Evolutionary conservation across 768 basidiomycete species (phyloP).

Genomic region (Pluteus cervinus): DNA sequence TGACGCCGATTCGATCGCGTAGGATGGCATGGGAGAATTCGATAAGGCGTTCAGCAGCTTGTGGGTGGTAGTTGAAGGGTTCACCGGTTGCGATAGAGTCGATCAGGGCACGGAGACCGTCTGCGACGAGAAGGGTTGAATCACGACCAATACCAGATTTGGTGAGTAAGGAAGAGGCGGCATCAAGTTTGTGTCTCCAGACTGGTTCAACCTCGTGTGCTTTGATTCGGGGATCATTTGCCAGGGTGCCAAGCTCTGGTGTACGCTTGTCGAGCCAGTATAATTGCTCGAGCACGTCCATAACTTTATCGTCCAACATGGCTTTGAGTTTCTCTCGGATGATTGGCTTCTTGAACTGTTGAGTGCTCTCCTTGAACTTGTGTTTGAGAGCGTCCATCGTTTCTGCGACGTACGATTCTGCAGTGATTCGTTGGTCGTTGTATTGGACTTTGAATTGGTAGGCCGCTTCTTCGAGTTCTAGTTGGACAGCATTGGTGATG

Average conservation of each 20-base stretch:
- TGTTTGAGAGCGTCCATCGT: conserved; percentile 90
- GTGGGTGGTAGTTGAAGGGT: conserved; percentile 89
- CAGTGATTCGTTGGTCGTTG: conserved; percentile 90
- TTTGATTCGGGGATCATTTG: conserved; percentile 61
- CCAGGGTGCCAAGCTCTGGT: conserved; percentile 66
- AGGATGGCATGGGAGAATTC: conserved; percentile 92
- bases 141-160: conserved; percentile 96
- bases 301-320: conserved; percentile 94
- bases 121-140: conserved; percentile 89
- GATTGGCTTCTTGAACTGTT: conserved; percentile 83
- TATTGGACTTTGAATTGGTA: conserved; percentile 99
- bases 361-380: conserved; percentile 80
- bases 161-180: conserved; percentile 86
- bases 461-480: conserved; percentile 93
- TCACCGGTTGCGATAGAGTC: conserved; percentile 85
- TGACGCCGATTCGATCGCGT: conserved; percentile 86
- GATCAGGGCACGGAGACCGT: conserved; percentile 84
- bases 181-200: conserved; percentile 96
- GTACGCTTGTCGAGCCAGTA: conserved; percentile 95
- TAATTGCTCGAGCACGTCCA: conserved; percentile 94
- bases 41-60: conserved; percentile 81
- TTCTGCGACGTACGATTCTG: conserved; percentile 97
- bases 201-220: conserved; percentile 79
- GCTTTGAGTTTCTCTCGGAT: conserved; percentile 84
- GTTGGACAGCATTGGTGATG: conserved; percentile 94